These are phyloP conservation scores for Coemansia sp. DNA, from an alignment of 192 early-diverging fungal species.

Conservation along the genomic window DNA sequence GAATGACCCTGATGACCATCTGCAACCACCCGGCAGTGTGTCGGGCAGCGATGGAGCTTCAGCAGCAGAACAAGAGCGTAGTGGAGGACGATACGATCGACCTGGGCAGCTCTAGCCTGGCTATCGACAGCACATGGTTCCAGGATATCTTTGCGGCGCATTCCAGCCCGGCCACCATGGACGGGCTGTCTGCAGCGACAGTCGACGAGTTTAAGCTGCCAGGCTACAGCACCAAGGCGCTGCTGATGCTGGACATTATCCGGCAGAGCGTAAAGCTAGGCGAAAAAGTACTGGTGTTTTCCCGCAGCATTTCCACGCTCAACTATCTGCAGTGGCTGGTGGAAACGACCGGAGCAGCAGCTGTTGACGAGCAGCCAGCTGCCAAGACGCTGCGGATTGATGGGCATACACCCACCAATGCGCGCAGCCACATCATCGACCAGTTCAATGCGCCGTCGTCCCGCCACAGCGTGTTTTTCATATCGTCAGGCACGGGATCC, in stretches of 20 bases:
- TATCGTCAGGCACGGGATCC: constrained; percentile 58
- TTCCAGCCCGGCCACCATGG: not conserved
- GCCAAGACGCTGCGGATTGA: constrained; percentile 53
- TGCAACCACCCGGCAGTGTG: constrained; percentile 69
- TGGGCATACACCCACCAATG: constrained; percentile 47
- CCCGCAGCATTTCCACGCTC: constrained; percentile 66
- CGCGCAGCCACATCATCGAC: constrained; percentile 62
- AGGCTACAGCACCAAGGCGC: constrained; percentile 53
- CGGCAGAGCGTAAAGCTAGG: constrained; percentile 35
- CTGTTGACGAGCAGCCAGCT: not conserved
- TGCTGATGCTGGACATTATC: constrained; percentile 60
- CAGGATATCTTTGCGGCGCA: constrained; percentile 7
- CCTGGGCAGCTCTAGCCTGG: not conserved
- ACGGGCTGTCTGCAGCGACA: not conserved
- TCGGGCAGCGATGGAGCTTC: constrained; percentile 6
- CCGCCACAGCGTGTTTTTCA: constrained; percentile 54
- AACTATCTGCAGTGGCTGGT: constrained; percentile 39
- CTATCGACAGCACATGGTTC: constrained; percentile 16
- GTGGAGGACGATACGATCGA: constrained; percentile 7
- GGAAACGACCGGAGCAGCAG: constrained; percentile 11
- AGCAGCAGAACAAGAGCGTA: not conserved
- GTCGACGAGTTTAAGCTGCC: constrained; percentile 15
- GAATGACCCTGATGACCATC: constrained; percentile 40
- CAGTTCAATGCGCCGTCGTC: constrained; percentile 54
- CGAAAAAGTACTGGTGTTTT: constrained; percentile 75